Percentiles rank a stretch among this genome's conserved stretches.
Conservation (phyloP, 305 asterid species). For the Stenogyne calaminthoides region DNA sequence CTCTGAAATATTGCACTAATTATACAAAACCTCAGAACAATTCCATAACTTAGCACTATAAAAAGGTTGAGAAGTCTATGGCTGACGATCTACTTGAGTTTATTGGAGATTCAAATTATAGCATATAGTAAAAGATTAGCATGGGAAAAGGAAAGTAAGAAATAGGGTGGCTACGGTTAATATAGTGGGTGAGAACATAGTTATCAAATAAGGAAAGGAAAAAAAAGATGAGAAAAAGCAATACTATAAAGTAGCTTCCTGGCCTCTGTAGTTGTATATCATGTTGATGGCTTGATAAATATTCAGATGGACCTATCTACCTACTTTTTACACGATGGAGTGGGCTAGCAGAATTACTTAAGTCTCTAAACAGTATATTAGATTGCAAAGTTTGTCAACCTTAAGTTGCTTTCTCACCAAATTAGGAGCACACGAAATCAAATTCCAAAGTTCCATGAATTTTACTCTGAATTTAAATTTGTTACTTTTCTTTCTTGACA, state of each 20-base stretch:
- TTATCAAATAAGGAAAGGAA: background rate
- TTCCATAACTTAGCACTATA: background rate
- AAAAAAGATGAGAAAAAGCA: background rate
- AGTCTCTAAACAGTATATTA: background rate
- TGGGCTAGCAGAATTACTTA: background rate
- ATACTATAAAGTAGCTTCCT: background rate
- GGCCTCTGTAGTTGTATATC: conserved; percentile 3
- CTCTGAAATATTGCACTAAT: background rate
- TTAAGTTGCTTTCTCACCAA: conserved; percentile 29
- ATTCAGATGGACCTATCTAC: conserved; percentile 13
- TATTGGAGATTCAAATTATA: background rate
- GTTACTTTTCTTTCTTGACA: conserved; percentile 10
- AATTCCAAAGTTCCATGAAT: conserved; percentile 19
- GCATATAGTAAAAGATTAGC: background rate
- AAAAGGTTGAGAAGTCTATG: background rate
- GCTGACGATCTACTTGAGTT: conserved; percentile 11
- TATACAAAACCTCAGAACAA: background rate
- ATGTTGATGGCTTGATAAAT: background rate
- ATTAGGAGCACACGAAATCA: conserved; percentile 19
- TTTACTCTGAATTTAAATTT: conserved; percentile 4
- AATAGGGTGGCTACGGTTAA: background rate
- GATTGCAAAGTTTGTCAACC: conserved; percentile 23
- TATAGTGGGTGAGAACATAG: background rate
- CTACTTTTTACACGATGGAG: background rate
- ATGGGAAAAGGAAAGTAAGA: background rate